Evolutionary conservation across 305 asterid species (phyloP), one percentile per base, ranked within the genome.

Genomic region (Ruellia speciosa): DNA sequence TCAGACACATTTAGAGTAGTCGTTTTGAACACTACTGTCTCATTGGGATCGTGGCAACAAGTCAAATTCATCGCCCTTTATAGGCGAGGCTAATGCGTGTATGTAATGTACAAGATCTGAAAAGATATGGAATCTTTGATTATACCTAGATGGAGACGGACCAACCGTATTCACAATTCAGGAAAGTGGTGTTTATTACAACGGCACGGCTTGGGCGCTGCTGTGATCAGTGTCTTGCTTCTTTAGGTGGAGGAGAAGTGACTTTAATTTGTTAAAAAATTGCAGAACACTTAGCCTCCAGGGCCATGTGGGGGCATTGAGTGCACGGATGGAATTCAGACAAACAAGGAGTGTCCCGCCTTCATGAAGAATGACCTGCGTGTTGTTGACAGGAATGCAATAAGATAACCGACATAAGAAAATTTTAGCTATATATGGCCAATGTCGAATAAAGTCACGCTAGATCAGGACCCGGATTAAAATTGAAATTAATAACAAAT

Each of bases 321-420:
- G 76, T 18, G 99, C 97, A 7, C 99, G 88, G 34, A 93, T 68
- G 14, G 97, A 88, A 67, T 88, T 93, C 62, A 93, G 74, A 67
- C 97, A 93, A 54, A 93, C 96, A 7, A 93, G 73, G 65, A 89
- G 95, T 2, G 97, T 93, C 49, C 97, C 97, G 6, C 99, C 99
- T 76, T 93, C 99, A 49, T 93, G 99, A 68, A 93, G 80, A 54
- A 86, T 90, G 58, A 93, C 97, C 97, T 89, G 81, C 64, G 75
- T 15, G 6, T 11, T 3, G 49, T 62, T 50, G 37, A 61, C 31
- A 41, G 12, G 31, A 18, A 50, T 11, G 48, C 18, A 54, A 54
- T 19, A 15, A 11, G 4, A 34, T 16, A n/a, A 18, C 10, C 24
- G 18, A 50, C 52, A 31, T 14, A 33, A 3, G 37, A 31, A 18